Conservation (phyloP, 192 early-diverging fungal species). For the Paraglomus occultum region DNA sequence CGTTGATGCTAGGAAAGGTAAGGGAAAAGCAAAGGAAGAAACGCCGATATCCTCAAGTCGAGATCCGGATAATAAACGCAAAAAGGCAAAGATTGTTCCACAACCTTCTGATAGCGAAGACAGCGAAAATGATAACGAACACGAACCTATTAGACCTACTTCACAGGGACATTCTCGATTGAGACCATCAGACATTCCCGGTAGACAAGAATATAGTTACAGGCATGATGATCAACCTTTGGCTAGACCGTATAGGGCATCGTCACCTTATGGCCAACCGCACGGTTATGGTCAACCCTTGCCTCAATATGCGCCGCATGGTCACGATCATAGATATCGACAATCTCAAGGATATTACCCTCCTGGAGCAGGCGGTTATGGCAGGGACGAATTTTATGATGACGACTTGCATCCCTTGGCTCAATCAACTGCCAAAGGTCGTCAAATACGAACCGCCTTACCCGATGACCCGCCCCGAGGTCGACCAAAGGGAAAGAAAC, state of each 20-base stretch:
- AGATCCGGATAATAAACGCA: background rate
- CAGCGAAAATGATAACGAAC: background rate
- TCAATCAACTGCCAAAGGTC: background rate
- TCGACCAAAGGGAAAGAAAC: slow-evolving; percentile 9
- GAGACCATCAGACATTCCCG: background rate
- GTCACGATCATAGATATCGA: background rate
- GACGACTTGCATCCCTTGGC: background rate
- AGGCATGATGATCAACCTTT: too few species aligned
- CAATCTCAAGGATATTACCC: background rate
- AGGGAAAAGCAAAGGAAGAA: too few species aligned
- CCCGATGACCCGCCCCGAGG: background rate
- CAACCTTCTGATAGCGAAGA: slow-evolving; percentile 30
- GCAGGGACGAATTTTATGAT: background rate
- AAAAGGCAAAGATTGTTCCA: slow-evolving; percentile 5
- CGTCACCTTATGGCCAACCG: too few species aligned
- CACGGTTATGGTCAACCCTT: background rate
- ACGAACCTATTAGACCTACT: background rate
- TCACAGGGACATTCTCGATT: background rate
- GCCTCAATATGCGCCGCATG: background rate
- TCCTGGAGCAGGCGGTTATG: background rate
- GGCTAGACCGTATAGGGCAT: too few species aligned
- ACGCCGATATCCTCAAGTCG: too few species aligned
- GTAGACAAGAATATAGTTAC: background rate
- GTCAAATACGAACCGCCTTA: background rate
- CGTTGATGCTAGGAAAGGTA: too few species aligned